Evolutionary conservation across 2,329 filamentous ascomycete species (phyloP).

Genomic region (Stachybotrys chartarum): DNA sequence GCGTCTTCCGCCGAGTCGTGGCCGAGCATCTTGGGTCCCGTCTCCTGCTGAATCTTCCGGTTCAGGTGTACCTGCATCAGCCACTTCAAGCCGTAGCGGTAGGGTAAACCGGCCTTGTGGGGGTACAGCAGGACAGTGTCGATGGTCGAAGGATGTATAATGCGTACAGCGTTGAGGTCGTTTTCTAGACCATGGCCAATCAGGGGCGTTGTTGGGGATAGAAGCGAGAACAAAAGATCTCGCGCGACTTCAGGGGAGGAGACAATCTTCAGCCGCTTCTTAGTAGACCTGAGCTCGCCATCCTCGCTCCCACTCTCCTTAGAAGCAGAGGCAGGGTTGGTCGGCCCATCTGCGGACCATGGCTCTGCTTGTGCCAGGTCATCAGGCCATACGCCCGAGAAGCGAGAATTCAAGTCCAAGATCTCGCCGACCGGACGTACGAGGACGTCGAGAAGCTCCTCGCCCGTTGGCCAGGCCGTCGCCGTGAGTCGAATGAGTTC

Average conservation of each 20-base stretch:
- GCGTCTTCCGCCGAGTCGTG: constrained; percentile 95
- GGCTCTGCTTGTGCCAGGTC: constrained; percentile 64
- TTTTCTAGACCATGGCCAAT: constrained; percentile 95
- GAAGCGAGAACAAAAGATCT: constrained; percentile 65
- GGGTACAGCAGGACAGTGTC: constrained; percentile 84
- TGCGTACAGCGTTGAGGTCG: constrained; percentile 76
- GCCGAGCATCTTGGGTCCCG: constrained; percentile 42
- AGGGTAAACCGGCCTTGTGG: constrained; percentile 67
- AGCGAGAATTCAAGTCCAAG: constrained; percentile 85
- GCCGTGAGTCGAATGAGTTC: constrained; percentile 88
- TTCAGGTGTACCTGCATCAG: constrained; percentile 65
- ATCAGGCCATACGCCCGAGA: constrained; percentile 76
- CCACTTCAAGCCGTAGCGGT: constrained; percentile 68
- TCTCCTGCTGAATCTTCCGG: constrained; percentile 71
- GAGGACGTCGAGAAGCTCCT: constrained; percentile 72
- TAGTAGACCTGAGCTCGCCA: constrained; percentile 15
- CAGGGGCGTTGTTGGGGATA: constrained; percentile 71
- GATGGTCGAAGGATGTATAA: constrained; percentile 78
- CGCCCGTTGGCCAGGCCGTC: constrained; percentile 75
- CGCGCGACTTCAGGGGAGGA: constrained; percentile 69
- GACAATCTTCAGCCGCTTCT: constrained; percentile 60
- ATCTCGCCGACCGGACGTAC: constrained; percentile 79
- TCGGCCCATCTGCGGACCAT: constrained; percentile 30
- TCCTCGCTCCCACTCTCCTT: constrained; percentile 16
- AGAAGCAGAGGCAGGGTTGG: constrained; percentile 13